Base-by-base conservation (phyloP, 148 eudicot species). In the Polygonum aviculare region DNA sequence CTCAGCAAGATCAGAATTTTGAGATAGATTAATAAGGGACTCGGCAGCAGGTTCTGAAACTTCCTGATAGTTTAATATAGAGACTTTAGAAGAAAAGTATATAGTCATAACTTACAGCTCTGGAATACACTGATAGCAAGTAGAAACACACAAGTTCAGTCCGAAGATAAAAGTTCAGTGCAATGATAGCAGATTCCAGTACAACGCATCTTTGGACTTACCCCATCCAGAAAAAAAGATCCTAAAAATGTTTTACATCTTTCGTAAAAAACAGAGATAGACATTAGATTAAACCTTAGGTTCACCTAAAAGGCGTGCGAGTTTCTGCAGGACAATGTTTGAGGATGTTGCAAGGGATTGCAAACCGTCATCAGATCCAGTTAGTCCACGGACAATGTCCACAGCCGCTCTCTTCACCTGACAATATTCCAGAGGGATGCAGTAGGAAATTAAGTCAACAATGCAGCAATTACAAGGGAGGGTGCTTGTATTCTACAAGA, bases 31-130 rank as follows among this genome's bases (percentile, higher is more conserved):
- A 18, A 95, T 78, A 41, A 95, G 93, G 65, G 99, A 90, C 82
- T 95, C 89, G 0, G 90, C 94, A 31, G 97, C 97, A 55, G 97
- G 97, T 87, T 89, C 94, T 14, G 97, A 87, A 67, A 95, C 97
- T 78, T 90, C 97, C 97, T 94, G 76, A 48, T 48, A 49, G 15
- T 74, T 50, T 48, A 50, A 16, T 26, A 74, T 31, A 3, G 44
- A 50, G 31, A 62, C 44, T 48, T 47, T 74, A 49, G 7, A 74
- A 74, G 76, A 18, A 49, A 3, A 7, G 22, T 8, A 73, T 59
- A 22, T 19, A 57, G 31, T 21, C 33, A 57, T 26, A 59, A 12
- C 35, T 59, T 65, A 36, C 71, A 14, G 18, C 7, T 65, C 71
- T 19, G 12, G 19, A 12, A 19, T 38, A 44, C 45, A 72, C 57